phyloP scores from a whole-genome alignment of 495 filamentous ascomycete species.

The Stereocaulon alpinum region DNA sequence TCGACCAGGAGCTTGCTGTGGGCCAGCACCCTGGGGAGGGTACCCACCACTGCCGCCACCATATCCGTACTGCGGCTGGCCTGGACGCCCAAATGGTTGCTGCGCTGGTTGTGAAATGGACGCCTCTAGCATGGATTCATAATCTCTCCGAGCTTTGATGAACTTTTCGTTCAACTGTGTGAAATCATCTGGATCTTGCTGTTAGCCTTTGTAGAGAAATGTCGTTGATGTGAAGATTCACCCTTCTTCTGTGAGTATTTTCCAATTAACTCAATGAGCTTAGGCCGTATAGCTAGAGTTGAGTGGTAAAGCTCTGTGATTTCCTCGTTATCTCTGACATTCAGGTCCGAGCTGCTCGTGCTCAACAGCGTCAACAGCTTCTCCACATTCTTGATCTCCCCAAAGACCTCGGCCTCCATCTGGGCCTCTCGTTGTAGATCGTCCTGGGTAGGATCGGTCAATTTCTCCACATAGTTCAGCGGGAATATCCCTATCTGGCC shows the following conservation, averaged over 20 bases:
- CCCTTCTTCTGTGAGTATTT: slow-evolving; percentile 99
- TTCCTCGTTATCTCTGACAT: slow-evolving; percentile 82
- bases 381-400: slow-evolving; percentile 97
- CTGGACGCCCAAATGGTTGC: slow-evolving; percentile 54
- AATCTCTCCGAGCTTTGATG: slow-evolving; percentile 94
- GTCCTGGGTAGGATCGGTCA: slow-evolving; percentile 86
- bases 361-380: slow-evolving; percentile 89
- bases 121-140: slow-evolving; percentile 87
- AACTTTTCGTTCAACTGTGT: slow-evolving; percentile 98
- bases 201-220: slow-evolving; percentile 4
- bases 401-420: slow-evolving; percentile 96
- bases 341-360: slow-evolving; percentile 81
- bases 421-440: slow-evolving; percentile 92
- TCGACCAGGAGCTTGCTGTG: slow-evolving; percentile 51
- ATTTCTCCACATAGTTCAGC: slow-evolving; percentile 96
- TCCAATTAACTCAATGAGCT: slow-evolving; percentile 94
- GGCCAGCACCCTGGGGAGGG: slow-evolving; percentile 25
- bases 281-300: slow-evolving; percentile 86
- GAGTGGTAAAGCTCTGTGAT: slow-evolving; percentile 90
- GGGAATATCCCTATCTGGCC: slow-evolving; percentile 97
- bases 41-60: slow-evolving; percentile 38
- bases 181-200: slow-evolving; percentile 64
- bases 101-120: slow-evolving; percentile 87
- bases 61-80: slow-evolving; percentile 55
- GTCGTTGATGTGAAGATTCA: slow-evolving; percentile 26